A percentile compares a stretch with the other conserved stretches of the same genome.
These are phyloP conservation scores for Pneumocystis canis DNA, from an alignment of 1,139 yeast genomes.

Conservation along the genomic window DNA sequence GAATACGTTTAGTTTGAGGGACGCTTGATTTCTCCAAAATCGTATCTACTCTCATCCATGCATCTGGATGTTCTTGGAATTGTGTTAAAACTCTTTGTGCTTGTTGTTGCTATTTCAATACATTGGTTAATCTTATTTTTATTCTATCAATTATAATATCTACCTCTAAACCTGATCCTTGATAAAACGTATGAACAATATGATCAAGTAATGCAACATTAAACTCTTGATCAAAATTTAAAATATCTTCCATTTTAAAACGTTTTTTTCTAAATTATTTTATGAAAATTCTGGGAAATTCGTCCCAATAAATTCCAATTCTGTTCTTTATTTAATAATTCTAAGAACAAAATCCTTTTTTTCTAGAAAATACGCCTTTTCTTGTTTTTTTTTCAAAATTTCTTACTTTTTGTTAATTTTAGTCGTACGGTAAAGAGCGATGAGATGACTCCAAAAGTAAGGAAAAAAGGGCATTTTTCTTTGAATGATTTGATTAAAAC, in stretches of 20 bases:
- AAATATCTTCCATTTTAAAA: conserved; percentile 58
- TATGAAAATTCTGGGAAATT: neutral
- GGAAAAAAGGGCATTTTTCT: no score
- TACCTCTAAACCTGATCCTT: conserved; percentile 43
- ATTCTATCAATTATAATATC: neutral
- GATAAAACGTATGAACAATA: conserved; percentile 75
- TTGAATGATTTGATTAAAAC: no score
- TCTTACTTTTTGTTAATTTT: neutral
- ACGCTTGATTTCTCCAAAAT: conserved; percentile 66
- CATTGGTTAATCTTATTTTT: neutral
- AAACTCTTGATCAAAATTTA: conserved; percentile 61
- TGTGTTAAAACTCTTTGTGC: conserved; percentile 76
- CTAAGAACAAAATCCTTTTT: neutral
- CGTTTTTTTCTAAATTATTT: neutral
- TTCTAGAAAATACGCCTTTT: neutral
- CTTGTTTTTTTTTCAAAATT: neutral
- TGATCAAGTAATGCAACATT: conserved; percentile 69
- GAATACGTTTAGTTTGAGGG: conserved; percentile 63
- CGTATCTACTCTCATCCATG: conserved; percentile 90
- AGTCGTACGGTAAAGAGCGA: no score
- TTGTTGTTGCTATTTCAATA: conserved; percentile 38
- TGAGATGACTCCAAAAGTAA: no score
- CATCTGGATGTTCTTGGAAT: conserved; percentile 87
- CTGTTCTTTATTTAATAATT: neutral
- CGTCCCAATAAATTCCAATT: neutral